phyloP scores from a whole-genome alignment of 2,329 filamentous ascomycete species.

The Emydomyces testavorans region DNA sequence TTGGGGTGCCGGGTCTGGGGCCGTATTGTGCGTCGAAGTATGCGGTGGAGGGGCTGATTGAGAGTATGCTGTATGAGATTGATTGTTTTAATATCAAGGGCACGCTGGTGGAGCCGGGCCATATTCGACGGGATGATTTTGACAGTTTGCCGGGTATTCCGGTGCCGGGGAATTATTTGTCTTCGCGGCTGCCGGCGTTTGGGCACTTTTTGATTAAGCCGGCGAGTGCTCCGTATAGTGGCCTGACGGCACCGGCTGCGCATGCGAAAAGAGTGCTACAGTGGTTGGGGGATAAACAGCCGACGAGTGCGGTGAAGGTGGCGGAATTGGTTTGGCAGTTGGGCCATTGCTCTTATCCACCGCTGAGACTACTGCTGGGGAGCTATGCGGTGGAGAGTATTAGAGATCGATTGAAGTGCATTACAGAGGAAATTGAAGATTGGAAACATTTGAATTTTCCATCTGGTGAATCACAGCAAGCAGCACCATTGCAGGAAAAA shows the following conservation, averaged over 20 bases:
- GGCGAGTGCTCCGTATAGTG: conserved; percentile 68
- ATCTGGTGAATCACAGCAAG: conserved; percentile 22
- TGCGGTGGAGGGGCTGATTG: conserved; percentile 87
- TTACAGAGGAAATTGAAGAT: conserved; percentile 90
- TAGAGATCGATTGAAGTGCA: conserved; percentile 71
- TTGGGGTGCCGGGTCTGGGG: conserved; percentile 86
- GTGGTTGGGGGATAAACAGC: conserved; percentile 87
- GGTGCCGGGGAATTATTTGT: conserved; percentile 23
- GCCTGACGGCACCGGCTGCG: conserved; percentile 66
- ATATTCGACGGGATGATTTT: conserved; percentile 71
- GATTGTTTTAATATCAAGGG: conserved; percentile 87
- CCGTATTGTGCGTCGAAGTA: conserved; percentile 97
- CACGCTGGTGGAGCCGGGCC: conserved; percentile 80
- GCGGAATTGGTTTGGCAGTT: conserved; percentile 91
- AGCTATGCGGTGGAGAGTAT: conserved; percentile 96
- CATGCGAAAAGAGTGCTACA: conserved; percentile 87
- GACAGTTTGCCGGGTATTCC: conserved; percentile 17
- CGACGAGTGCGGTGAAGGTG: conserved; percentile 83
- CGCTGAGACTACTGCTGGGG: conserved; percentile 71
- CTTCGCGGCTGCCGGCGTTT: conserved; percentile 60
- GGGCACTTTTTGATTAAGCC: conserved; percentile 87
- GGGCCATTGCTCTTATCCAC: conserved; percentile 88
- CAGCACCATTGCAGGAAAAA: background rate
- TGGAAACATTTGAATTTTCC: conserved; percentile 78
- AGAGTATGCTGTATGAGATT: conserved; percentile 93